Base-by-base conservation (phyloP, 2,329 filamentous ascomycete species). In the Botrytis porri region DNA sequence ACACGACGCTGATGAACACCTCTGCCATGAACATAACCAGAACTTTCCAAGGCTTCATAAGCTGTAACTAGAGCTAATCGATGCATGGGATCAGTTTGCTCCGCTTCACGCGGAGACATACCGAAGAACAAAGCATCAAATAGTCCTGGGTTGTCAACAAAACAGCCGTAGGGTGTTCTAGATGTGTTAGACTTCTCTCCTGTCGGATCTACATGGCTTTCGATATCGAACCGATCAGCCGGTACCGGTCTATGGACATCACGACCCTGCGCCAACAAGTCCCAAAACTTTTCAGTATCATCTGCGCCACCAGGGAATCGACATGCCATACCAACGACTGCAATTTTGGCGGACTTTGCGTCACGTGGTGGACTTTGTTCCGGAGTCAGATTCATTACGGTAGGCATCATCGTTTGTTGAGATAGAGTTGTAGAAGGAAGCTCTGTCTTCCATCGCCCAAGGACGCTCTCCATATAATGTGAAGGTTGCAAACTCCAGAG, bases 61-160 rank as follows among this genome's bases (percentile, higher is more conserved):
- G 92, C 91, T 4, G 92, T 93, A 20, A 90, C 88, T 48, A 95
- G 83, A 3, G 91, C 90, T 77, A 95, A 85, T 76, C 93, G 87
- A 81, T 93, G 92, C 87, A 93, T 93, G 0, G 93, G 93, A 80
- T 95, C 93, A 1, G 91, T 93, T 80, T 94, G 91, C 66, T 89
- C 87, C 45, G 93, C 93, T 82, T 95, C 92, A 76, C 91, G 88
- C 10, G 92, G 92, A 39, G 92, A 94, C 90, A 95, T 94, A 82
- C 93, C 93, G 87, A 95, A 95, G 83, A 95, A 94, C 0, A 90
- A 86, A 35, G 91, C 90, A 77, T 95, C 92, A 78, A 95, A 95
- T 69, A 91, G 84, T 71, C 91, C 91, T 0, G 92, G 92, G 74
- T 93, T 87, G 75, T 93, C 89, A 51, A 75, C 86, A 83, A 84